phyloP scores from a whole-genome alignment of 768 basidiomycete species.

The Boletus rubescentipes region DNA sequence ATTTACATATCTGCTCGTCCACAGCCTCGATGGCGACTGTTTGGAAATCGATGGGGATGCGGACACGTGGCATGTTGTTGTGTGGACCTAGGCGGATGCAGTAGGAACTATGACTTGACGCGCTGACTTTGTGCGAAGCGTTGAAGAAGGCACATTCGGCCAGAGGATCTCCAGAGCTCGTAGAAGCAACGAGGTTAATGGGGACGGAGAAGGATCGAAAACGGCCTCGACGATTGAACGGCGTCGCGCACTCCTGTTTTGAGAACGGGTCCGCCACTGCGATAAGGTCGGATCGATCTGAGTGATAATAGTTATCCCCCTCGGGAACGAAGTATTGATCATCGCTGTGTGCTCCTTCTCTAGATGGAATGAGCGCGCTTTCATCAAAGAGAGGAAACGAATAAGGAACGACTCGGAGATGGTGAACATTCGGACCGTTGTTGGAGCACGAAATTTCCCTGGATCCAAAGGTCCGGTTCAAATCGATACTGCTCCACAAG shows the following conservation, averaged over 20 bases:
- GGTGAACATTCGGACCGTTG: neutral
- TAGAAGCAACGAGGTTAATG: constrained; percentile 4
- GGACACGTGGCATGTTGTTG: constrained; percentile 17
- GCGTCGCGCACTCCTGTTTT: constrained; percentile 4
- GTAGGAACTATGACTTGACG: neutral
- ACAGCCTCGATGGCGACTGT: neutral
- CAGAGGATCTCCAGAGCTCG: neutral
- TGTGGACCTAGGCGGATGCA: neutral
- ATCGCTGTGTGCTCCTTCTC: constrained; percentile 4
- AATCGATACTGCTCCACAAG: neutral
- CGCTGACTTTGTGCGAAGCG: constrained; percentile 3
- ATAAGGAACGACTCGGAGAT: neutral
- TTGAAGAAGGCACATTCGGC: neutral
- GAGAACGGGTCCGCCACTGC: constrained; percentile 10
- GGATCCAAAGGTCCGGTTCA: neutral
- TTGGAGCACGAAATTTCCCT: neutral
- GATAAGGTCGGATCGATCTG: constrained; percentile 25
- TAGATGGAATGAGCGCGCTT: constrained; percentile 1
- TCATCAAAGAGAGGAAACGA: neutral
- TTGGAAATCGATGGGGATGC: constrained; percentile 1
- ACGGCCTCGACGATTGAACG: constrained; percentile 15
- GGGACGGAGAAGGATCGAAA: constrained; percentile 3
- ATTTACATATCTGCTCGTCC: constrained; percentile 7
- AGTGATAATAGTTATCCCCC: constrained; percentile 10
- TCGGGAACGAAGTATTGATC: constrained; percentile 11